These are phyloP conservation scores for Hamamelis virginiana DNA, from an alignment of 164 flowering plant species.

Conservation along the genomic window DNA sequence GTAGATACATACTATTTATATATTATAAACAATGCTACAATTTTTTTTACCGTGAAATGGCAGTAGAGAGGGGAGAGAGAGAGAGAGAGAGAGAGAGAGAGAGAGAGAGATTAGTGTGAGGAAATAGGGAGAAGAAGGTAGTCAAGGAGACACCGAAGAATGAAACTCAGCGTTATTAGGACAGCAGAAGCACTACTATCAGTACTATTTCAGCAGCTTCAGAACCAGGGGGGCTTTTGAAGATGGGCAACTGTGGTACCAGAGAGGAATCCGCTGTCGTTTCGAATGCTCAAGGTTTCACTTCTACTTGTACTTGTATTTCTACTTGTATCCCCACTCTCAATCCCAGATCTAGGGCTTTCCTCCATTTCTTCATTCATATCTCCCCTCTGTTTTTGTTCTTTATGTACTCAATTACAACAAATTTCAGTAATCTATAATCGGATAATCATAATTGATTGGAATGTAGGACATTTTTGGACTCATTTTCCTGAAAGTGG, in stretches of 20 bases:
- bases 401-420: not conserved
- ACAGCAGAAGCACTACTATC: not conserved
- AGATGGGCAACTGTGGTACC: constrained; percentile 96
- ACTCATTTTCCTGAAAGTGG: too few relatives aligned
- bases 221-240: not conserved
- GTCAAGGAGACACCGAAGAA: constrained; percentile 18
- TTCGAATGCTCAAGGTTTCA: constrained; percentile 80
- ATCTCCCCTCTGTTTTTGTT: not conserved
- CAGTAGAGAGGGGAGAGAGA: not conserved
- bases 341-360: constrained; percentile 25
- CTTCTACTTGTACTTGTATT: too few relatives aligned
- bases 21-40: too few relatives aligned
- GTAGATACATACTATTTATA: too few relatives aligned
- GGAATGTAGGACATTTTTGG: too few relatives aligned
- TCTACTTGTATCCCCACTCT: not conserved
- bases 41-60: too few relatives aligned
- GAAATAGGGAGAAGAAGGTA: not conserved
- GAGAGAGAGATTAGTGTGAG: not conserved
- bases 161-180: constrained; percentile 29
- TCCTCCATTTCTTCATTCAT: not conserved
- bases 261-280: constrained; percentile 93
- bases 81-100: not conserved
- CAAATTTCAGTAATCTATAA: too few relatives aligned
- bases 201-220: not conserved
- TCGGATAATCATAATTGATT: too few relatives aligned